Conservation (phyloP, 1,284 basidiomycete species). For the Ceratobasidium sp. region DNA sequence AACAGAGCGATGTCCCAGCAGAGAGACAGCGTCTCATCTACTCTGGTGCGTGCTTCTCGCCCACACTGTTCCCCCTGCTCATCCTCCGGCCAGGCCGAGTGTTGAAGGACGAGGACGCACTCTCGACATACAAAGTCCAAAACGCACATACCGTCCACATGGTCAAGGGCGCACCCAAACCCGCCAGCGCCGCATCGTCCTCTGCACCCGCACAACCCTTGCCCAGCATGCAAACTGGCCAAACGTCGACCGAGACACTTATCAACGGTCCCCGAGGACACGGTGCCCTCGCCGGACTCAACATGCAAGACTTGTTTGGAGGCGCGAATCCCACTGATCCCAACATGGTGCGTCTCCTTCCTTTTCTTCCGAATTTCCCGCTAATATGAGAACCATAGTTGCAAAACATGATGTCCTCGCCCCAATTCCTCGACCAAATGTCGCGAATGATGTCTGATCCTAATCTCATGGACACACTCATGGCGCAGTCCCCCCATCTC, state of each 20-base stretch:
- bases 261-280: conserved; percentile 75
- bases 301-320: conserved; percentile 70
- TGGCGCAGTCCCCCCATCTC: conserved; percentile 82
- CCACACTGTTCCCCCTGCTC: conserved; percentile 15
- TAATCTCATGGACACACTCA: conserved; percentile 80
- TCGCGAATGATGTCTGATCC: conserved; percentile 78
- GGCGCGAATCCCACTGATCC: conserved; percentile 87
- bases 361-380: background rate
- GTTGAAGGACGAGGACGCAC: conserved; percentile 77
- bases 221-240: conserved; percentile 82
- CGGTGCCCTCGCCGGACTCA: conserved; percentile 78
- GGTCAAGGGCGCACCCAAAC: conserved; percentile 83
- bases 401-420: conserved; percentile 83
- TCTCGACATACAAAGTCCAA: conserved; percentile 89
- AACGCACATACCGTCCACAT: conserved; percentile 86
- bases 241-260: conserved; percentile 79
- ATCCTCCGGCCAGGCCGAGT: conserved; percentile 50
- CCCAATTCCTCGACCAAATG: conserved; percentile 80
- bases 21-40: conserved; percentile 87
- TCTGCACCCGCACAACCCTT: conserved; percentile 57
- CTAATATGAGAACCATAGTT: conserved; percentile 62
- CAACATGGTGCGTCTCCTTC: conserved; percentile 71
- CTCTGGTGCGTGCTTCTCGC: conserved; percentile 65
- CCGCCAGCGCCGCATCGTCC: conserved; percentile 47
- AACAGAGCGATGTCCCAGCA: conserved; percentile 82